A percentile compares a stretch with the other conserved stretches of the same genome.
Conservation (phyloP, 1,139 yeast species). For the Blastobotrys ciferrii region DNA sequence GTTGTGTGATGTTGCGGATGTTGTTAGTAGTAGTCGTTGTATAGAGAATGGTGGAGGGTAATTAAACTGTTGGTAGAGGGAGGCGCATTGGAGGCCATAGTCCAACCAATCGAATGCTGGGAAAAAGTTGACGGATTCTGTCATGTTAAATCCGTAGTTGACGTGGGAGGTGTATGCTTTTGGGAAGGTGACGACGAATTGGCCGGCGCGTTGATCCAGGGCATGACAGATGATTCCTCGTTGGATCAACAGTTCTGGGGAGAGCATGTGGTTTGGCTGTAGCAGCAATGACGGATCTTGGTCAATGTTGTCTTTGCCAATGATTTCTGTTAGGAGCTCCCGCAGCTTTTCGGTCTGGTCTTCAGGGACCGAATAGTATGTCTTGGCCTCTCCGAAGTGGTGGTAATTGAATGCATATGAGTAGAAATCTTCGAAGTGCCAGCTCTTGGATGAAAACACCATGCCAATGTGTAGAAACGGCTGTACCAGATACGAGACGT, state of each 20-base stretch:
- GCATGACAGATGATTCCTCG: constrained; percentile 59
- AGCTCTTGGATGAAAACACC: constrained; percentile 64
- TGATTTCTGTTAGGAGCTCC: constrained; percentile 16
- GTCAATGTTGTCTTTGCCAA: constrained; percentile 70
- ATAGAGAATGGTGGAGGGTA: constrained; percentile 39
- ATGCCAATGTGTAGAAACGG: constrained; percentile 56
- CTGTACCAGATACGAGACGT: constrained; percentile 40
- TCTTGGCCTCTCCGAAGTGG: constrained; percentile 63
- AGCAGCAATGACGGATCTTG: constrained; percentile 80
- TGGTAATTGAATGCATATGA: constrained; percentile 61
- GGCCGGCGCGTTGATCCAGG: constrained; percentile 77
- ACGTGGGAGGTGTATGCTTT: constrained; percentile 79
- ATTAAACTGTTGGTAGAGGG: constrained; percentile 29
- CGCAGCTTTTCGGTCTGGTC: constrained; percentile 54
- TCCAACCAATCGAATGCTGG: constrained; percentile 60
- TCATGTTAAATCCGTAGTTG: constrained; percentile 75
- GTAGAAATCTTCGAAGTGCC: constrained; percentile 73
- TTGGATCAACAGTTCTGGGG: constrained; percentile 56
- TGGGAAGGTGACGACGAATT: constrained; percentile 75
- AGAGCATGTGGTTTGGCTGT: constrained; percentile 70
- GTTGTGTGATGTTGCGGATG: constrained; percentile 20
- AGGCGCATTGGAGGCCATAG: constrained; percentile 32
- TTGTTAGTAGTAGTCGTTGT: constrained; percentile 32
- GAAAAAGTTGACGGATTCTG: constrained; percentile 79
- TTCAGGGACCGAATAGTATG: constrained; percentile 86